These are phyloP conservation scores for Forsythia viridissima DNA, from an alignment of 257 asterid genomes.

Conservation along the genomic window DNA sequence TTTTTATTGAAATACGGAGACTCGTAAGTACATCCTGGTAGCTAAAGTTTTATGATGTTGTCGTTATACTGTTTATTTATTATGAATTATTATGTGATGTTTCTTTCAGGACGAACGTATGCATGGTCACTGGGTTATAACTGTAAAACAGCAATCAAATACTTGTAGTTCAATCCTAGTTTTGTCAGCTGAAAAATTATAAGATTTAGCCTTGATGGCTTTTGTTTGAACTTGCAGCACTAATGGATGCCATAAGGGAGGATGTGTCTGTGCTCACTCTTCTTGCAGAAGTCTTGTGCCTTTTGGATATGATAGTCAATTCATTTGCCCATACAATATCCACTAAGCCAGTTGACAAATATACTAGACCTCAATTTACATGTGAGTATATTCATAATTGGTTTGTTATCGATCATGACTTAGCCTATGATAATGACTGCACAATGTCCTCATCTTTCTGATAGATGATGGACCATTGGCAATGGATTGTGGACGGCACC, in stretches of 20 bases:
- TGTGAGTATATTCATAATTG: slow-evolving; percentile 45
- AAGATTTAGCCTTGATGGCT: slow-evolving; percentile 7
- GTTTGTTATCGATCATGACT: slow-evolving; percentile 14
- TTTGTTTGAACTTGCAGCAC: slow-evolving; percentile 53
- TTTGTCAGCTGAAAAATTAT: slow-evolving; percentile 20
- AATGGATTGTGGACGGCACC: slow-evolving; percentile 94
- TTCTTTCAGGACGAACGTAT: slow-evolving; percentile 7
- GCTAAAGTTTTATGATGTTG: neutral
- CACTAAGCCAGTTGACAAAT: slow-evolving; percentile 87
- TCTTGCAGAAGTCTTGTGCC: slow-evolving; percentile 94
- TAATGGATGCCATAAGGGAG: slow-evolving; percentile 76
- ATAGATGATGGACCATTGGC: slow-evolving; percentile 96
- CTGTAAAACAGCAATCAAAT: slow-evolving; percentile 7
- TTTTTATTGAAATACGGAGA: neutral
- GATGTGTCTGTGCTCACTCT: slow-evolving; percentile 83
- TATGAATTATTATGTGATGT: neutral
- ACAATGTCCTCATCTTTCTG: slow-evolving; percentile 25
- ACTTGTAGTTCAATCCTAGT: slow-evolving; percentile 2
- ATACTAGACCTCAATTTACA: slow-evolving; percentile 85
- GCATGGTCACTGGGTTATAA: neutral
- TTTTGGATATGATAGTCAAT: slow-evolving; percentile 92
- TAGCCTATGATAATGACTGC: slow-evolving; percentile 25
- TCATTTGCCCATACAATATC: slow-evolving; percentile 95
- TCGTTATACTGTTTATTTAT: slow-evolving; percentile 12
- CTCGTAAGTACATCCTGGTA: neutral